Evolutionary conservation across 2,329 filamentous ascomycete genomes (phyloP).

Genomic region (Arachnomyces sp.): DNA sequence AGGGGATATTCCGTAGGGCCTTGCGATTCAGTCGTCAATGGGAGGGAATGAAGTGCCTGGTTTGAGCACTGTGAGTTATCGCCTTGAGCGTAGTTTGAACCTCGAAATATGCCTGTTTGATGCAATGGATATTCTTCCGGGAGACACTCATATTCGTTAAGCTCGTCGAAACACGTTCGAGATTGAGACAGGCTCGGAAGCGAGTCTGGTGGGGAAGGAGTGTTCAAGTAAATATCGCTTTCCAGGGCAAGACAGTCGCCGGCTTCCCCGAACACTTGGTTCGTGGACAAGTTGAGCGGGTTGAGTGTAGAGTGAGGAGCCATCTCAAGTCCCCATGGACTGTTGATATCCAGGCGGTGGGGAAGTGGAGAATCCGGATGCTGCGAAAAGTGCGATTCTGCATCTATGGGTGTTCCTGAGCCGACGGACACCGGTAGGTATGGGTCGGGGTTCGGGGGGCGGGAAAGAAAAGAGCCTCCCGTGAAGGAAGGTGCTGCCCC

Average conservation of each 20-base stretch:
- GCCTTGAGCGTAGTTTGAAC: no score
- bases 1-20: no score
- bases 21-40: no score
- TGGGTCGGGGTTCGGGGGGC: no score
- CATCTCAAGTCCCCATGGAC: neutral
- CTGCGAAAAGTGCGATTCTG: neutral
- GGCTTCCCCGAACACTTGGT: neutral
- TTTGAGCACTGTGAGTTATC: no score
- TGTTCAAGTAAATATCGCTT: conserved; percentile 4
- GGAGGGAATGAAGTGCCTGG: no score
- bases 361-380: neutral
- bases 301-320: neutral
- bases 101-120: no score
- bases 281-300: neutral
- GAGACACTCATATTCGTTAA: conserved; percentile 5
- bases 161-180: conserved; percentile 8
- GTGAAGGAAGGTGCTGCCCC: no score
- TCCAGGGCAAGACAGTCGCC: neutral
- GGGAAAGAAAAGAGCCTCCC: no score
- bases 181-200: conserved; percentile 11
- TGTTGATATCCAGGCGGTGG: neutral
- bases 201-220: conserved; percentile 10
- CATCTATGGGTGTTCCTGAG: no score
- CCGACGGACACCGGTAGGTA: no score
- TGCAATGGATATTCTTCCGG: conserved; percentile 1